Conservation (phyloP, 169 alveolate species). For the Cryptosporidium canis region DNA sequence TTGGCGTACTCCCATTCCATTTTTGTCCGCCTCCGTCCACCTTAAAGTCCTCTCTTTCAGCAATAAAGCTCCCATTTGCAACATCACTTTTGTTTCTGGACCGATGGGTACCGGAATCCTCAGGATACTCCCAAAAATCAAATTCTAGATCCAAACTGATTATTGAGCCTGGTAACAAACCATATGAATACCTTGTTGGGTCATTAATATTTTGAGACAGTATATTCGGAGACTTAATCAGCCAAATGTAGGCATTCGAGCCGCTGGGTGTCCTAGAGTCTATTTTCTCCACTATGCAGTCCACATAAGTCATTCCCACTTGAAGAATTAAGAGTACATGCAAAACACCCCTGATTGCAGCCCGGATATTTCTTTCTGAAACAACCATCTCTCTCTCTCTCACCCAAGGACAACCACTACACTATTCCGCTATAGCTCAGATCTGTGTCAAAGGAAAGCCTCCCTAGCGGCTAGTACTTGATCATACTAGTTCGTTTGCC, state of each 20-base stretch:
- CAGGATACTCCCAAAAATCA: constrained; percentile 25
- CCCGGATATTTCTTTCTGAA: neutral
- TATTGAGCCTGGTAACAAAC: constrained; percentile 22
- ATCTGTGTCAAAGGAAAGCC: neutral
- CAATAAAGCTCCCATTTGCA: neutral
- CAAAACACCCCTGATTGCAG: neutral
- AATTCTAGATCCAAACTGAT: constrained; percentile 41
- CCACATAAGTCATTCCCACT: neutral
- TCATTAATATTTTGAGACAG: constrained; percentile 56
- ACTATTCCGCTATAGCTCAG: neutral
- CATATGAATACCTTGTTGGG: constrained; percentile 63
- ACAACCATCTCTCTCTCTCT: neutral
- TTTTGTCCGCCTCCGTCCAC: no score
- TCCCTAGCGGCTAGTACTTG: neutral
- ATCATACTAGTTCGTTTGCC: neutral
- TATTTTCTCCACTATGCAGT: constrained; percentile 44
- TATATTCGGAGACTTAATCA: constrained; percentile 54
- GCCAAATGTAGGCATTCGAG: constrained; percentile 64
- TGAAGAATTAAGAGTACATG: neutral
- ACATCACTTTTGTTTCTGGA: neutral
- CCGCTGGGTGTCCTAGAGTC: constrained; percentile 48
- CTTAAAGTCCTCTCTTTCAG: no score
- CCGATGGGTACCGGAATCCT: neutral
- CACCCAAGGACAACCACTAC: neutral
- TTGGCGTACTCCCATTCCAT: no score